Evolutionary conservation across 805 yeast genomes (phyloP).

Genomic region (Yamadazyma insecticola): DNA sequence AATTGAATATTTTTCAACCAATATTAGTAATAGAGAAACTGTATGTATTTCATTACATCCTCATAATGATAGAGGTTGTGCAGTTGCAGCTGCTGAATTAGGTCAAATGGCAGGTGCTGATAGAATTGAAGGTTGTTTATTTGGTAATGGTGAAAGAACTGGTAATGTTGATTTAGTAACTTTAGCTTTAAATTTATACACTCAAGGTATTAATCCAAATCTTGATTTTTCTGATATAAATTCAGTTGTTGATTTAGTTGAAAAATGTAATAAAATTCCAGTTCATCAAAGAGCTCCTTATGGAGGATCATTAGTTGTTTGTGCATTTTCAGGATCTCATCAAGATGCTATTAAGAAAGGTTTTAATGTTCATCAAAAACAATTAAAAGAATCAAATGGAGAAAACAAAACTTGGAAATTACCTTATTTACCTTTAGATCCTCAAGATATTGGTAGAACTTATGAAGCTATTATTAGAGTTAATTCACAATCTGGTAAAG

Average conservation of each 20-base stretch:
- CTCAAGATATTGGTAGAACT: slow-evolving; percentile 80
- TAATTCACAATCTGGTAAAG: slow-evolving; percentile 84
- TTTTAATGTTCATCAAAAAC: slow-evolving; percentile 46
- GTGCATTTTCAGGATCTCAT: slow-evolving; percentile 83
- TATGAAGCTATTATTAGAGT: slow-evolving; percentile 90
- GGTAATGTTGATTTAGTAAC: slow-evolving; percentile 84
- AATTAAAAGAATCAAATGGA: slow-evolving; percentile 27
- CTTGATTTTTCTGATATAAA: slow-evolving; percentile 67
- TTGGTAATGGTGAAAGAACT: slow-evolving; percentile 85
- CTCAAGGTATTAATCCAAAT: slow-evolving; percentile 71
- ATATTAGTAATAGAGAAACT: slow-evolving; percentile 61
- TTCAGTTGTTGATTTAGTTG: slow-evolving; percentile 66
- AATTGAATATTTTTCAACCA: slow-evolving; percentile 65
- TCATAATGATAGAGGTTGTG: slow-evolving; percentile 84
- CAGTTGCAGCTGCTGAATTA: slow-evolving; percentile 83
- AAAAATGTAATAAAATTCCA: slow-evolving; percentile 76
- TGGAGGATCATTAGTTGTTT: slow-evolving; percentile 78
- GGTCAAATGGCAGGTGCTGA: slow-evolving; percentile 86
- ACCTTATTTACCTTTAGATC: slow-evolving; percentile 83
- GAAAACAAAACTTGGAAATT: slow-evolving; percentile 54
- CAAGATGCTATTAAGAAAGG: slow-evolving; percentile 89
- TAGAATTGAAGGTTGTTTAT: slow-evolving; percentile 80
- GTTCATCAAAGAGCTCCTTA: slow-evolving; percentile 77
- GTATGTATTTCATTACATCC: slow-evolving; percentile 76
- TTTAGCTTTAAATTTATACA: slow-evolving; percentile 68